A percentile compares a stretch with the other conserved stretches of the same genome.
These are phyloP conservation scores for Biscutella laevigata DNA, from an alignment of 441 rosid genomes.

Conservation along the genomic window DNA sequence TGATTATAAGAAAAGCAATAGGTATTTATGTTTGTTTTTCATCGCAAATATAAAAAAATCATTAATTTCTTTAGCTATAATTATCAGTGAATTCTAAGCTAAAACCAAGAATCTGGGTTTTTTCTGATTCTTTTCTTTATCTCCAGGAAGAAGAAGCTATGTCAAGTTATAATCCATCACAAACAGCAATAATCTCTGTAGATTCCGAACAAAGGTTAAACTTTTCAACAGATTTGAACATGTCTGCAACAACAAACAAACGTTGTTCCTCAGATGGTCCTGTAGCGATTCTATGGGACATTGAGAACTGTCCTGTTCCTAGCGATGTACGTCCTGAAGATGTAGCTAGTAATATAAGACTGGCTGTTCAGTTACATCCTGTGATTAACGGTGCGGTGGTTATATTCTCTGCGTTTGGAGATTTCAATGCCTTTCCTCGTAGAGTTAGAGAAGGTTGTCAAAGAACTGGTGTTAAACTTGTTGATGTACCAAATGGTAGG, in stretches of 20 bases:
- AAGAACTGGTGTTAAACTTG: slow-evolving; percentile 86
- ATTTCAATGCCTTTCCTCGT: slow-evolving; percentile 86
- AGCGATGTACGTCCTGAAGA: slow-evolving; percentile 89
- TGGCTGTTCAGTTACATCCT: slow-evolving; percentile 83
- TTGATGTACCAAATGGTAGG: slow-evolving; percentile 92
- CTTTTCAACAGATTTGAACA: slow-evolving; percentile 25
- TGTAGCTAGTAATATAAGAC: slow-evolving; percentile 81
- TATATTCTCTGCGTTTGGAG: slow-evolving; percentile 85
- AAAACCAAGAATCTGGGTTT: too few relatives aligned
- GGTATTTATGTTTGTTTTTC: too few relatives aligned
- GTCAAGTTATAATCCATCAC: slow-evolving; percentile 14
- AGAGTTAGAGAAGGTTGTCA: slow-evolving; percentile 94
- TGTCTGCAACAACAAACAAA: slow-evolving; percentile 30
- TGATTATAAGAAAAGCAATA: too few relatives aligned
- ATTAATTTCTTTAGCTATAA: too few relatives aligned
- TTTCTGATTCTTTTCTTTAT: too few relatives aligned
- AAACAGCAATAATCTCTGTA: slow-evolving; percentile 16
- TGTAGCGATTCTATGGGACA: slow-evolving; percentile 87
- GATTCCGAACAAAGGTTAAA: slow-evolving; percentile 10
- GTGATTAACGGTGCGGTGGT: slow-evolving; percentile 60
- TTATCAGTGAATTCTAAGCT: too few relatives aligned
- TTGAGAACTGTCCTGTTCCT: slow-evolving; percentile 87
- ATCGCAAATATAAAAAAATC: too few relatives aligned
- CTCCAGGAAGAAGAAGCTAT: slow-evolving; percentile 13
- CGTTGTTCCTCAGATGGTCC: slow-evolving; percentile 49